A percentile compares a stretch with the other conserved stretches of the same genome.
Evolutionary conservation across 2,329 filamentous ascomycete genomes (phyloP).

Genomic region (Fusarium sp.): DNA sequence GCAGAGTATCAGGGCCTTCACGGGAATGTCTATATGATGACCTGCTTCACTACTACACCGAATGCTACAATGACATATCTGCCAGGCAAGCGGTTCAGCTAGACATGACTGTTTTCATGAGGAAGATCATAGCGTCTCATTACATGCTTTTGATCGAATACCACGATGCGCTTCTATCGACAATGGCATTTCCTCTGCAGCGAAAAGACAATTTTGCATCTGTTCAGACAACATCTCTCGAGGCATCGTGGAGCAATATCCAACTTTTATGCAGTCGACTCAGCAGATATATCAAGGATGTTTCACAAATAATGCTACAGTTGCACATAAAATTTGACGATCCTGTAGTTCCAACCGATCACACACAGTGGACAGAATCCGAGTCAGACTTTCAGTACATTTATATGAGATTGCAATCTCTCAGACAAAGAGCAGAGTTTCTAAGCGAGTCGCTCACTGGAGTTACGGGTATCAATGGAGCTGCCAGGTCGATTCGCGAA

Average conservation of each 20-base stretch:
- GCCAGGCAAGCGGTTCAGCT: not conserved
- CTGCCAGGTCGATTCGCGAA: conserved; percentile 6
- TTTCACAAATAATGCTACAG: conserved; percentile 7
- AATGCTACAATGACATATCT: conserved; percentile 8
- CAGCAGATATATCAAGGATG: conserved; percentile 6
- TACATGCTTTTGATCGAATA: conserved; percentile 3
- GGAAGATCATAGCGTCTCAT: conserved; percentile 3
- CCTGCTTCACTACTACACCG: not conserved
- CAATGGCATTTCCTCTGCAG: not conserved
- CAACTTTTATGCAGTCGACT: not conserved
- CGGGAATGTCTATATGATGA: not conserved
- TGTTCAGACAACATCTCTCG: conserved; percentile 2
- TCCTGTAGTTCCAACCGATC: not conserved
- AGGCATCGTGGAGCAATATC: conserved; percentile 5
- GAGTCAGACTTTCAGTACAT: conserved; percentile 1
- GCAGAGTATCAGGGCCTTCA: not conserved
- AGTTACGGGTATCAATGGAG: conserved; percentile 2
- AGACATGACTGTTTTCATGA: not conserved
- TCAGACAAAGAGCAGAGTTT: not conserved
- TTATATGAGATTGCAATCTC: conserved; percentile 1
- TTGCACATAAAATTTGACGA: conserved; percentile 1
- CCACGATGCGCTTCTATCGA: conserved; percentile 3
- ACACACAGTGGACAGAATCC: not conserved
- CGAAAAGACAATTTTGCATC: conserved; percentile 7
- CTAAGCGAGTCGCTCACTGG: conserved; percentile 1